phyloP scores from a whole-genome alignment of 805 yeast genomes.

The Phaffomyces thermotolerans region DNA sequence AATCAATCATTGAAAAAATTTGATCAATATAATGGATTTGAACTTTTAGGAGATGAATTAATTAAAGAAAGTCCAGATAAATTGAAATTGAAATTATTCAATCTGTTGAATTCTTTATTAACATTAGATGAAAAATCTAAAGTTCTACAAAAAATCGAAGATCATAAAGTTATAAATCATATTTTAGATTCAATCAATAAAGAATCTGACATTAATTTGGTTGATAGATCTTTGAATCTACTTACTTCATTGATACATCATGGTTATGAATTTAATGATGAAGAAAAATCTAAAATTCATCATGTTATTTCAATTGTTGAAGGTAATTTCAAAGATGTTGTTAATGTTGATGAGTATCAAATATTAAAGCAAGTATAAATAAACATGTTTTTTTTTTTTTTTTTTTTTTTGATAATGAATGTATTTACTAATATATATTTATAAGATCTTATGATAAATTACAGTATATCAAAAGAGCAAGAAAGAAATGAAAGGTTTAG shows the following conservation, averaged over 20 bases:
- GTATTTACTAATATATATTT: conserved; percentile 8
- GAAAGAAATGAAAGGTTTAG: conserved; percentile 3
- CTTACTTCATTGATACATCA: conserved; percentile 38
- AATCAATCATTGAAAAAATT: conserved; percentile 49
- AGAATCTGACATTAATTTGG: conserved; percentile 36
- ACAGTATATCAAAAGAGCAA: conserved; percentile 14
- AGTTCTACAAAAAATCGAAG: conserved; percentile 31
- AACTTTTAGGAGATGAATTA: conserved; percentile 30
- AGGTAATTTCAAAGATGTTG: conserved; percentile 35
- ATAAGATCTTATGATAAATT: conserved; percentile 17
- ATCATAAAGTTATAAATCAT: conserved; percentile 22
- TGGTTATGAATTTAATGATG: conserved; percentile 38
- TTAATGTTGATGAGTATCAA: conserved; percentile 48
- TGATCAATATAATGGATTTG: conserved; percentile 56
- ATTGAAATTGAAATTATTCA: conserved; percentile 45
- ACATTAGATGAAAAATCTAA: conserved; percentile 41
- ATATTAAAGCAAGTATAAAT: conserved; percentile 37
- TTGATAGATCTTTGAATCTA: conserved; percentile 51
- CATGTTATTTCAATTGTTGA: conserved; percentile 32
- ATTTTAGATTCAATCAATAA: conserved; percentile 21
- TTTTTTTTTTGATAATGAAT: no score
- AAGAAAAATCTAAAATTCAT: conserved; percentile 33
- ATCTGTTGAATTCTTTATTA: conserved; percentile 51
- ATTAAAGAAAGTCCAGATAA: conserved; percentile 27
- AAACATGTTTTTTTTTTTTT: neutral